A percentile compares a stretch with the other conserved stretches of the same genome.
Evolutionary conservation across 2,329 filamentous ascomycete species (phyloP).

Genomic region (Albifimbria verrucaria): DNA sequence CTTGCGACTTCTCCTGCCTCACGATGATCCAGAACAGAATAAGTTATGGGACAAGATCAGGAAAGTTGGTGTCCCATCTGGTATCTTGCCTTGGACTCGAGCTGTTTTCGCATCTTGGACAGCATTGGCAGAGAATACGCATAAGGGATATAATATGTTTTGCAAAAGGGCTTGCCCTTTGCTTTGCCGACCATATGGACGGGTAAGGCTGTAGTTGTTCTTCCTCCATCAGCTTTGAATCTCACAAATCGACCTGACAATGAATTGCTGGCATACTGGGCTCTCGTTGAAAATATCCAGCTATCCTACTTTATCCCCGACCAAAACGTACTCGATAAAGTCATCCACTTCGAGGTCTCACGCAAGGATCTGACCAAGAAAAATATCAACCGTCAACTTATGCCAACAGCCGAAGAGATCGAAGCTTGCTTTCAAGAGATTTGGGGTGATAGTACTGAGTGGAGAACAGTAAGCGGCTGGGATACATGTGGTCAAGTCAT

Average conservation of each 20-base stretch:
- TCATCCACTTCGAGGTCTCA: constrained; percentile 1
- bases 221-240: neutral
- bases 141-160: neutral
- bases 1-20: neutral
- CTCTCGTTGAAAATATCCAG: neutral
- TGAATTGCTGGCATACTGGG: neutral
- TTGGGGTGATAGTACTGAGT: neutral
- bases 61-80: neutral
- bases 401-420: neutral
- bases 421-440: neutral
- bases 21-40: neutral
- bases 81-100: neutral
- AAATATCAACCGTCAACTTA: neutral
- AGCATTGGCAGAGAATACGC: neutral
- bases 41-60: neutral
- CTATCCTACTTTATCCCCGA: neutral
- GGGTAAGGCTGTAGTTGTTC: neutral
- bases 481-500: neutral
- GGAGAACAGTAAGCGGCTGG: neutral
- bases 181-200: neutral
- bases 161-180: neutral
- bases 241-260: neutral
- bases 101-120: neutral
- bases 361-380: neutral
- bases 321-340: neutral